Percentiles rank a stretch among this genome's conserved stretches.
Conservation (phyloP, 139 green algal genomes). For the Tetradesmus lagerheimii region DNA sequence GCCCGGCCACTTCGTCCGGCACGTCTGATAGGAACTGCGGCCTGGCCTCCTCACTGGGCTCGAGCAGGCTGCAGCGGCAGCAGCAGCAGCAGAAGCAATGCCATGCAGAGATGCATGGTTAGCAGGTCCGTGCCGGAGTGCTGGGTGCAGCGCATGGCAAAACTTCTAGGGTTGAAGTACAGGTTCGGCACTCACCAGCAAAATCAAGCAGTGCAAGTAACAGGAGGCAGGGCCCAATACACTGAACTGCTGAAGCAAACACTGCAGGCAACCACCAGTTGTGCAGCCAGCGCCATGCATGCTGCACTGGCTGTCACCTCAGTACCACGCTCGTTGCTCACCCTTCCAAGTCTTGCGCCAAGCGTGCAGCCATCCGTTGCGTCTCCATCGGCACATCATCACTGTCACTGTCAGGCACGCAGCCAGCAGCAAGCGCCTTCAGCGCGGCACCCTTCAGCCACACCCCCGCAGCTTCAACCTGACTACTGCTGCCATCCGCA, state of each 20-base stretch:
- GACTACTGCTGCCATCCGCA: neutral
- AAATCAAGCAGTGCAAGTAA: too few relatives aligned
- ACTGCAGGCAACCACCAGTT: too few relatives aligned
- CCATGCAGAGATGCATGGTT: neutral
- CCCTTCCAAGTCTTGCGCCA: slow-evolving; percentile 17
- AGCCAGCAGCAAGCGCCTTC: slow-evolving; percentile 56
- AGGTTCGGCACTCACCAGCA: too few relatives aligned
- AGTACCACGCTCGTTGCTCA: neutral
- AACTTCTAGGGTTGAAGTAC: too few relatives aligned
- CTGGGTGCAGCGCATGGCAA: neutral
- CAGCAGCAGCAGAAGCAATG: neutral
- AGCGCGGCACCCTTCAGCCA: slow-evolving; percentile 65
- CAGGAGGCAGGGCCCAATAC: too few relatives aligned
- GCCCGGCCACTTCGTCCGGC: neutral
- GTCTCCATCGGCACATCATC: slow-evolving; percentile 45
- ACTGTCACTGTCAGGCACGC: slow-evolving; percentile 49
- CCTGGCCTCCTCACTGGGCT: slow-evolving; percentile 14
- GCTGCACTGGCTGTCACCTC: neutral
- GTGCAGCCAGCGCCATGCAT: too few relatives aligned
- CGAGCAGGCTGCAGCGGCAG: slow-evolving; percentile 17
- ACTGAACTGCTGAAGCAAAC: too few relatives aligned
- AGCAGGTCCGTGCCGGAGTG: neutral
- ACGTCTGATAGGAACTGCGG: slow-evolving; percentile 1
- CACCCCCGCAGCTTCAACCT: slow-evolving; percentile 7
- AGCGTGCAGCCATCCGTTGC: neutral